Percentiles rank a stretch among this genome's conserved stretches.
These are phyloP conservation scores for Populus davidiana DNA, from an alignment of 345 rosid genomes.

Conservation along the genomic window DNA sequence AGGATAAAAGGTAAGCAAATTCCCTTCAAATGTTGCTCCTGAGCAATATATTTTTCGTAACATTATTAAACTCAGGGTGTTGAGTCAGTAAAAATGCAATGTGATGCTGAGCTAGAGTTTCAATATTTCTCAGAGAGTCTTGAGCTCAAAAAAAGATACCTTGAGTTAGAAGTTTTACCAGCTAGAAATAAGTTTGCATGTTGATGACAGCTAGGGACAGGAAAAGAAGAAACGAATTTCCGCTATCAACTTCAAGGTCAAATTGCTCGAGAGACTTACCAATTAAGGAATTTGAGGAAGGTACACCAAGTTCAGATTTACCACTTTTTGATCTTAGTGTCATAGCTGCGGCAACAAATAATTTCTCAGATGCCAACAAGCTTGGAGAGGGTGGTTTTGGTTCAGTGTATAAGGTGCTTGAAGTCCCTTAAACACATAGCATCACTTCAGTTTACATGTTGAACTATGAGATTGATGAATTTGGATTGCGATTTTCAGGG, in stretches of 20 bases:
- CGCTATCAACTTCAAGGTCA: conserved; percentile 14
- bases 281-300: conserved; percentile 32
- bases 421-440: no score
- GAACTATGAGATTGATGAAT: neutral
- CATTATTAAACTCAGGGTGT: neutral
- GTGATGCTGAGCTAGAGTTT: no score
- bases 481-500: conserved; percentile 29
- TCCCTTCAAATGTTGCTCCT: no score
- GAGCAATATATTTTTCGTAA: neutral
- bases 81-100: no score
- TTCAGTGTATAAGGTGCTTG: conserved; percentile 53
- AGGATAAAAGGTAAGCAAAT: no score
- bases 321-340: conserved; percentile 46
- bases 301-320: conserved; percentile 35
- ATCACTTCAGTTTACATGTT: neutral
- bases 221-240: conserved; percentile 12
- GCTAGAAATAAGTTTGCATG: neutral
- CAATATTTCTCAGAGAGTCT: no score
- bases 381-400: conserved; percentile 83
- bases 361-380: conserved; percentile 47
- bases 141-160: no score
- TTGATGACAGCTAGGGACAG: conserved; percentile 11
- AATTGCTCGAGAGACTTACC: conserved; percentile 27
- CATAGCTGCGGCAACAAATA: conserved; percentile 50
- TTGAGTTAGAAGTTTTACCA: neutral